Evolutionary conservation across 2,329 filamentous ascomycete genomes (phyloP).

Genomic region (Elsinoe necatrix): DNA sequence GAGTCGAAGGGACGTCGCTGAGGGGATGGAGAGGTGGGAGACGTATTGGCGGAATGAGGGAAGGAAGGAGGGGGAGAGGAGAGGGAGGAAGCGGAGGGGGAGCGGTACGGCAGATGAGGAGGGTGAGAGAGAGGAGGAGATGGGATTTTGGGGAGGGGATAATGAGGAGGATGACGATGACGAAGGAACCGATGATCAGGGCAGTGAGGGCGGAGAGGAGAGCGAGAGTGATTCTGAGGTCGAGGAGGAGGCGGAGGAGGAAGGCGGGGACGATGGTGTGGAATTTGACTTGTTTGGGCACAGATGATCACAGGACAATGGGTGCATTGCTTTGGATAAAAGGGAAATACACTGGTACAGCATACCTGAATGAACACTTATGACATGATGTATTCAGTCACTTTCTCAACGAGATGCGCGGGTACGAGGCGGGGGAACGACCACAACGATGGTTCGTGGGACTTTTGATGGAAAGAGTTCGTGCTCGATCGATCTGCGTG

Average conservation of each 20-base stretch:
- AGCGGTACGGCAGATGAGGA: neutral
- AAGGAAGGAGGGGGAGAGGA: neutral
- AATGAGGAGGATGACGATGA: constrained; percentile 15
- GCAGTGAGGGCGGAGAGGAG: constrained; percentile 16
- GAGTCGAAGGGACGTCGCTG: constrained; percentile 8
- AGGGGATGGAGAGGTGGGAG: constrained; percentile 15
- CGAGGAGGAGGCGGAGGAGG: constrained; percentile 32
- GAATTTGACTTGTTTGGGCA: constrained; percentile 19
- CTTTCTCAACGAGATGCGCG: neutral
- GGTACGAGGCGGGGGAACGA: neutral
- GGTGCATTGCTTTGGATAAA: neutral
- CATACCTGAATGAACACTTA: neutral
- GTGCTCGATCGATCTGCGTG: neutral
- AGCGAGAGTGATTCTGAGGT: constrained; percentile 14
- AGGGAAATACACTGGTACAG: neutral
- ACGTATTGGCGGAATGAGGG: constrained; percentile 3
- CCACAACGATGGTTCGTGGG: neutral
- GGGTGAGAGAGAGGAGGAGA: constrained; percentile 7
- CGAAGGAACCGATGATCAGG: constrained; percentile 16
- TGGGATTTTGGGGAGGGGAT: constrained; percentile 18
- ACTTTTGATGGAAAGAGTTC: neutral
- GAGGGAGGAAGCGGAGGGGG: neutral
- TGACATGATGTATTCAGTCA: neutral
- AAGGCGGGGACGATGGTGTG: constrained; percentile 22
- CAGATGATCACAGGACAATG: constrained; percentile 3